These are phyloP conservation scores for Ganoderma lingzhi DNA, from an alignment of 1,284 basidiomycete species.

Conservation along the genomic window DNA sequence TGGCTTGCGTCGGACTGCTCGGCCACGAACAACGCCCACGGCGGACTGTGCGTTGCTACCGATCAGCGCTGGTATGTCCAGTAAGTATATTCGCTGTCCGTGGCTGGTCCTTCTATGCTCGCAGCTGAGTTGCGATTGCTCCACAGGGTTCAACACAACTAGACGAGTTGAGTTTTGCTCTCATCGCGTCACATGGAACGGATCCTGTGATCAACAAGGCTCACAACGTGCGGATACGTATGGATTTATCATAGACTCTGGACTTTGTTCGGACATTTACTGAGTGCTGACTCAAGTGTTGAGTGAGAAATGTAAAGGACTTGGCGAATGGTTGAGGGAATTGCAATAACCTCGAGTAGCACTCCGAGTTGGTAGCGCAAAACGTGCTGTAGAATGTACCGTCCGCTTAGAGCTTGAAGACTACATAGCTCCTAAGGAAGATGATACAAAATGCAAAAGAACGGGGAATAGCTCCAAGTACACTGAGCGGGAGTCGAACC, in stretches of 20 bases:
- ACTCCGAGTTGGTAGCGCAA: no score
- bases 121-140: neutral
- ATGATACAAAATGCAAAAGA: neutral
- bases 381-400: no score
- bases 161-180: neutral
- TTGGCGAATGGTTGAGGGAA: no score
- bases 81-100: slow-evolving; percentile 31
- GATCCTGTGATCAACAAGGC: neutral
- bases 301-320: no score
- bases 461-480: neutral
- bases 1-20: slow-evolving; percentile 55
- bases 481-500: slow-evolving; percentile 8
- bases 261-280: neutral
- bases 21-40: slow-evolving; percentile 55
- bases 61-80: slow-evolving; percentile 58
- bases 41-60: slow-evolving; percentile 54
- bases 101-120: neutral
- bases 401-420: no score
- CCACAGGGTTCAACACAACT: neutral
- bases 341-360: no score
- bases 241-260: neutral
- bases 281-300: no score
- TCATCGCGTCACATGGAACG: neutral
- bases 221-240: neutral
- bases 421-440: no score